These are phyloP conservation scores for Zychaea mexicana DNA, from an alignment of 371 early-diverging fungal species.

Conservation along the genomic window DNA sequence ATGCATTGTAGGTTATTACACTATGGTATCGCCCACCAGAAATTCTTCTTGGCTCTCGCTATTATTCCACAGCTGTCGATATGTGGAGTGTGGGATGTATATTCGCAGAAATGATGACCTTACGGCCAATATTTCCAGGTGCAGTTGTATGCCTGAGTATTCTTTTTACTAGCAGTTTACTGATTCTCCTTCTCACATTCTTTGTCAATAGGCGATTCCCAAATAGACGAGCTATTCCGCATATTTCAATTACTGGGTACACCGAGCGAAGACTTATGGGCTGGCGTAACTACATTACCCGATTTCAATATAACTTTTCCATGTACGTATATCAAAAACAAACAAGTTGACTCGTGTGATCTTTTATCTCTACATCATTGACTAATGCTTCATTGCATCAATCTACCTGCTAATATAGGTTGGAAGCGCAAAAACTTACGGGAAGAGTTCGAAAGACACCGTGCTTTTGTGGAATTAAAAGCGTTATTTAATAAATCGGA, in stretches of 20 bases:
- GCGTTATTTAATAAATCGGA: background rate
- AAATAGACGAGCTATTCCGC: conserved; percentile 95
- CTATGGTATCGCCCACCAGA: conserved; percentile 91
- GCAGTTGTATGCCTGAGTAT: background rate
- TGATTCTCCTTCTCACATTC: background rate
- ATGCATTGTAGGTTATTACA: conserved; percentile 85
- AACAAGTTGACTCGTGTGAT: background rate
- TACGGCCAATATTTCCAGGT: conserved; percentile 87
- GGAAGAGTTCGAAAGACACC: conserved; percentile 6
- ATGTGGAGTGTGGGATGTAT: conserved; percentile 87
- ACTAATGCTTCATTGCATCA: too few relatives aligned
- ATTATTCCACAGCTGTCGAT: conserved; percentile 77
- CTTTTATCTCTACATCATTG: background rate
- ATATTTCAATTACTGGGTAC: conserved; percentile 95
- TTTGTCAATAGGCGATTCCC: conserved; percentile 80
- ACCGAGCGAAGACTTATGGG: conserved; percentile 87
- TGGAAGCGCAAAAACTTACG: conserved; percentile 18
- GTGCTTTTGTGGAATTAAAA: conserved; percentile 3
- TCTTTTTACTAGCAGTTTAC: background rate
- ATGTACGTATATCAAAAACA: conserved; percentile 14
- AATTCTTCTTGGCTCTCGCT: conserved; percentile 66
- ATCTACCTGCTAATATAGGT: too few relatives aligned
- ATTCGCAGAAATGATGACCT: conserved; percentile 90
- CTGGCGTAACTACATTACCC: conserved; percentile 77
- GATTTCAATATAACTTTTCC: conserved; percentile 79